These are phyloP conservation scores for Croton laevigatus DNA, from an alignment of 441 rosid species.

Conservation along the genomic window DNA sequence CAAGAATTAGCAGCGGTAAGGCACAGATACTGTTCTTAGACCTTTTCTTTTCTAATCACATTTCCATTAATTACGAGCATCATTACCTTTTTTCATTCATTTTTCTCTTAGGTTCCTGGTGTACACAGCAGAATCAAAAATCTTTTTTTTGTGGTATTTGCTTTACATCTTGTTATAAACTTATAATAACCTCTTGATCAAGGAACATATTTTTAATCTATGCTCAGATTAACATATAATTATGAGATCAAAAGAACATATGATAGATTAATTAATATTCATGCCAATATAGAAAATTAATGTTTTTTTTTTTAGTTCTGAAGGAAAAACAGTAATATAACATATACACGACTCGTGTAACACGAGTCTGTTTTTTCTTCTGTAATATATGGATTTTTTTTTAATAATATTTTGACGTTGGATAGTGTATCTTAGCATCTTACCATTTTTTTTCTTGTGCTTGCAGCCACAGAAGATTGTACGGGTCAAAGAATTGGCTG, in stretches of 20 bases:
- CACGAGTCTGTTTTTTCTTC: not conserved
- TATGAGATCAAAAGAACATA: too few relatives aligned
- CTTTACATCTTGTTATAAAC: not conserved
- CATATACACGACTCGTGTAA: too few relatives aligned
- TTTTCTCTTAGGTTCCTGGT: not conserved
- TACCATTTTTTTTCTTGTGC: not conserved
- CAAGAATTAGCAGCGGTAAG: slow-evolving; percentile 77
- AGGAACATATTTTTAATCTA: not conserved
- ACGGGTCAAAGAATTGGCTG: slow-evolving; percentile 31
- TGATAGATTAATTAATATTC: not conserved
- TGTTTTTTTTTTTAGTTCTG: not conserved
- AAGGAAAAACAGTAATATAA: not conserved
- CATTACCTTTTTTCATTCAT: not conserved
- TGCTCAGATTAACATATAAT: not conserved
- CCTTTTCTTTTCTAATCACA: not conserved
- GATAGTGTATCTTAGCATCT: not conserved
- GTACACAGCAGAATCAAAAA: not conserved
- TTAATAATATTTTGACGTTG: not conserved
- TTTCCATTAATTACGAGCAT: not conserved
- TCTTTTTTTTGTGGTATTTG: not conserved
- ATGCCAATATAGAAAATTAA: not conserved
- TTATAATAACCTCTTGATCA: not conserved
- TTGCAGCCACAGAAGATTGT: slow-evolving; percentile 49
- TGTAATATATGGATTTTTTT: too few relatives aligned
- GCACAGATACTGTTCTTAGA: slow-evolving; percentile 1